Conservation (phyloP, 2,329 filamentous ascomycete species). For the Basipetospora chlamydospora region DNA sequence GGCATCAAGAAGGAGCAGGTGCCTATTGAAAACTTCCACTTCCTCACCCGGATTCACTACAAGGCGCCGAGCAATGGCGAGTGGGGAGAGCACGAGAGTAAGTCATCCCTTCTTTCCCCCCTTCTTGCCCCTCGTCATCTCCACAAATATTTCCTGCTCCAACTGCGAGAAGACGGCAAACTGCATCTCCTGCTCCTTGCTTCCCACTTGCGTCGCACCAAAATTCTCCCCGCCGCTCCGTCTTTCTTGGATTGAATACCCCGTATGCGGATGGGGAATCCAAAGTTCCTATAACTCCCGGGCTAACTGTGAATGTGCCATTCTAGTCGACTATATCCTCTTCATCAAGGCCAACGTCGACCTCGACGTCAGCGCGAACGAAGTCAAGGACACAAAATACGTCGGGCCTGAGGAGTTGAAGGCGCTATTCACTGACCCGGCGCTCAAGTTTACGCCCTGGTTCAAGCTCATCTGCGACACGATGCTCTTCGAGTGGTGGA, state of each 20-base stretch:
- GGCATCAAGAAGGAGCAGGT: slow-evolving; percentile 84
- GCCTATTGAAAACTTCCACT: slow-evolving; percentile 79
- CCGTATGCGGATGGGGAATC: too few relatives aligned
- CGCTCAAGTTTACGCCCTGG: slow-evolving; percentile 87
- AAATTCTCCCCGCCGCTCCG: too few relatives aligned
- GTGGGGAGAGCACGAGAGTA: slow-evolving; percentile 98
- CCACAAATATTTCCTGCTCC: too few relatives aligned
- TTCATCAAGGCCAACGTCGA: slow-evolving; percentile 94
- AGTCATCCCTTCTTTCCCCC: slow-evolving; percentile 20
- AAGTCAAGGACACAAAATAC: slow-evolving; percentile 74
- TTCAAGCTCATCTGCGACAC: slow-evolving; percentile 98
- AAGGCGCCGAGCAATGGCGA: slow-evolving; percentile 92
- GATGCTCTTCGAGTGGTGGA: slow-evolving; percentile 98
- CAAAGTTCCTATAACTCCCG: too few relatives aligned
- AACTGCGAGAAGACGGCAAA: not conserved
- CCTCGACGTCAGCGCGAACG: slow-evolving; percentile 68
- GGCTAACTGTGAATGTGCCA: slow-evolving; percentile 8
- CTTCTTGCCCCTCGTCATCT: too few relatives aligned
- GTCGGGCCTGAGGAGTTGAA: slow-evolving; percentile 73
- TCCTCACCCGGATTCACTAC: slow-evolving; percentile 95
- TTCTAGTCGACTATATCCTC: slow-evolving; percentile 85
- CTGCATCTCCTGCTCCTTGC: not conserved
- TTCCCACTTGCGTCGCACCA: not conserved
- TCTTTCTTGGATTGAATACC: too few relatives aligned
- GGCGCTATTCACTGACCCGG: slow-evolving; percentile 67